Base-by-base conservation (phyloP, 2,329 filamentous ascomycete genomes). In the Coniosporium tulheliwenetii region DNA sequence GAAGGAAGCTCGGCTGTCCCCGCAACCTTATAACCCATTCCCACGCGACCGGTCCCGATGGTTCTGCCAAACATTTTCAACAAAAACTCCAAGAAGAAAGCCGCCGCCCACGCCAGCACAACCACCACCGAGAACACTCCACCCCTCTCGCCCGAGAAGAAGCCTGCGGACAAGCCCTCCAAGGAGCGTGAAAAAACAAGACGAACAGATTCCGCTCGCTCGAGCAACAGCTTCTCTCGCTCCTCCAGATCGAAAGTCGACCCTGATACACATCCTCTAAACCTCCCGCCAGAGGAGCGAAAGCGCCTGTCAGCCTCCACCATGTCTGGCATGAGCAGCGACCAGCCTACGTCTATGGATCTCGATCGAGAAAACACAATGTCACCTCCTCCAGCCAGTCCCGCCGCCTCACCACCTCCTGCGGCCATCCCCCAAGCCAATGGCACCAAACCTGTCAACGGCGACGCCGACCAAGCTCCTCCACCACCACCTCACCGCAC, bases 241-340 rank as follows among this genome's bases (percentile, higher is more conserved):
- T 58, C 61, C 47, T 57, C 60, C 53, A 58, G 59, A 59, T 45
- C 51, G 41, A 53, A 51, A 46, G 57, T 58, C 53, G 78, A 84
- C 56, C 69, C 70, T 47, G 75, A 89, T 57, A 81, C 77, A 2
- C 87, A 95, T 60, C 89, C 89, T 33, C 73, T 95, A 40, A 95
- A 95, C 55, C 75, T 93, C 15, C 85, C 81, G 2, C 86, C 86
- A 37, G 86, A 94, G 66, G 80, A 94, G 70, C 75, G 85, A 54
- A 81, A 83, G 60, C 77, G 84, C 46, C 63, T 83, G 43, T 85
- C 80, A 38, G 71, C 71, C 50, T 70, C 85, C 46, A 79, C 79
- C 47, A 70, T 40, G 30, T 41, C 65, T 54, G 39, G 5, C n/a
- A 59, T 61, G 53, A 54, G 47, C 75, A 26, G 19, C 19, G 72